Conservation (phyloP, 1,284 basidiomycete species). For the Meira nashicola region DNA sequence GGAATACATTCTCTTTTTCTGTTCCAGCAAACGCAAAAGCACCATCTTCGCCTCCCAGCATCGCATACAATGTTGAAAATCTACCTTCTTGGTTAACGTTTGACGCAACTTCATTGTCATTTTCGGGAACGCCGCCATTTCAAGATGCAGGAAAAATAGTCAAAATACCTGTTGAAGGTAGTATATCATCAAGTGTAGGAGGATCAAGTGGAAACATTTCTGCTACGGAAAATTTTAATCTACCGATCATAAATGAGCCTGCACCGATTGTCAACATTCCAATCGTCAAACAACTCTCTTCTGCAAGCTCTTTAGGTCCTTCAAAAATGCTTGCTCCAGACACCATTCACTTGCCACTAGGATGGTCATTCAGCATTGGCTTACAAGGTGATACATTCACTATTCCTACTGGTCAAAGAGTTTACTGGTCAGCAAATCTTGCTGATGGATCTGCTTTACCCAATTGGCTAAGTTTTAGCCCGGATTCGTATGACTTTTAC, state of each 20-base stretch:
- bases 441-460: constrained; percentile 69
- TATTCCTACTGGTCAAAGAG: constrained; percentile 50
- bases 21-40: constrained; percentile 18
- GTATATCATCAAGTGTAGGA: constrained; percentile 13
- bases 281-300: constrained; percentile 39
- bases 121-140: constrained; percentile 33
- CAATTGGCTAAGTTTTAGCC: constrained; percentile 69
- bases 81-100: constrained; percentile 43
- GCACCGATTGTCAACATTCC: constrained; percentile 38
- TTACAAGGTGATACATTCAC: constrained; percentile 67
- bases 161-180: neutral
- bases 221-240: constrained; percentile 22
- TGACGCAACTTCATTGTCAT: constrained; percentile 23
- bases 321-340: constrained; percentile 39
- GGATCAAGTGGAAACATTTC: neutral
- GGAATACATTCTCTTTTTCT: constrained; percentile 28
- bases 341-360: constrained; percentile 66
- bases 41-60: constrained; percentile 13
- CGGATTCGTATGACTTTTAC: constrained; percentile 67
- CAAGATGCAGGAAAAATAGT: constrained; percentile 9
- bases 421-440: constrained; percentile 68
- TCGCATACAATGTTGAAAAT: constrained; percentile 19
- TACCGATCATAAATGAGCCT: constrained; percentile 32
- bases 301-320: constrained; percentile 32
- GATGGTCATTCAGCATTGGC: constrained; percentile 88